These are phyloP conservation scores for Solanum hybrid DNA, from an alignment of 305 asterid species.

Conservation along the genomic window DNA sequence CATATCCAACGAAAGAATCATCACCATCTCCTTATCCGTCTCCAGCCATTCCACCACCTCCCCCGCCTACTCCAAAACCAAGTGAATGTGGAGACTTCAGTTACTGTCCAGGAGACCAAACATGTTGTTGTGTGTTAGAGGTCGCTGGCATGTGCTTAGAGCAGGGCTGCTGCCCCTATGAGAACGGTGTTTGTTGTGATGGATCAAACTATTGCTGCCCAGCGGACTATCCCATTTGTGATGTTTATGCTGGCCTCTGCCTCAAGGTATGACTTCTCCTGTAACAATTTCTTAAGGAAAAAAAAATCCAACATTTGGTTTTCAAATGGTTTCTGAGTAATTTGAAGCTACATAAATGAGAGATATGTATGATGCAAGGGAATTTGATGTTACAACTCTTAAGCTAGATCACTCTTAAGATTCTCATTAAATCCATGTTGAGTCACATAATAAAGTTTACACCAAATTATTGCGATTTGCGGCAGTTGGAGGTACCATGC, in stretches of 20 bases:
- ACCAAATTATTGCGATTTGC: neutral
- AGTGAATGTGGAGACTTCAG: neutral
- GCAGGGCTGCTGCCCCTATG: neutral
- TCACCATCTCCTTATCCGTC: conserved; percentile 3
- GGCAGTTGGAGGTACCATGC: neutral
- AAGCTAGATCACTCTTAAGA: neutral
- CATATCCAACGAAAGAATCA: conserved; percentile 16
- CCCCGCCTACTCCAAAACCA: neutral
- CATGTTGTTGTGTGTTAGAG: neutral
- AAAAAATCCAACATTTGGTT: neutral
- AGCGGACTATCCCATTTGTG: neutral
- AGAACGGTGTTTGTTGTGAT: conserved; percentile 4
- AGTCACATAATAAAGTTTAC: neutral
- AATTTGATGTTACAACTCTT: neutral
- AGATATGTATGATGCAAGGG: neutral
- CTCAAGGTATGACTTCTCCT: neutral
- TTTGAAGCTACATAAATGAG: neutral
- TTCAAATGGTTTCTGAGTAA: neutral
- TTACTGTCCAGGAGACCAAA: neutral
- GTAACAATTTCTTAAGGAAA: neutral
- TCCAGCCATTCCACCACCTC: neutral
- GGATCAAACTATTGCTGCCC: conserved; percentile 7
- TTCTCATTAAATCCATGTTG: neutral
- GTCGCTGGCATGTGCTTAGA: neutral
- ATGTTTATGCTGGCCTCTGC: conserved; percentile 1